These are phyloP conservation scores for Trametopsis cervina DNA, from an alignment of 768 basidiomycete genomes.

Conservation along the genomic window DNA sequence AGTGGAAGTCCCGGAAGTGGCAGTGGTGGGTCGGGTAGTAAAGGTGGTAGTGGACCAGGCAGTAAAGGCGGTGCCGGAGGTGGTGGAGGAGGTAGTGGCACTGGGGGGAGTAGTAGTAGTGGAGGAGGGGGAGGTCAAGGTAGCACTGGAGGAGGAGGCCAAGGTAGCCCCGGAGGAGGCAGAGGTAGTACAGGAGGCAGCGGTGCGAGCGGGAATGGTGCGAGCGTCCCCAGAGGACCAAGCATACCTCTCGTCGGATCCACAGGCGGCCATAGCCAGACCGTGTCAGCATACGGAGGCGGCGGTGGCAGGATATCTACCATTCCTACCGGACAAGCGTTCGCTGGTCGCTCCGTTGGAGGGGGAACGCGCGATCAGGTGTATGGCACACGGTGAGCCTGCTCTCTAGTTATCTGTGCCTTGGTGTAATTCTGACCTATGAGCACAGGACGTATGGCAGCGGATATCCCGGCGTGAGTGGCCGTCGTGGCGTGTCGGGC, in stretches of 20 bases:
- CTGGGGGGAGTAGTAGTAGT: slow-evolving; percentile 10
- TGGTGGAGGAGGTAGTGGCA: slow-evolving; percentile 7
- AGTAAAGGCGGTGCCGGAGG: neutral
- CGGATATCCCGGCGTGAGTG: slow-evolving; percentile 47
- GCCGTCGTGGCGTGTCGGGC: slow-evolving; percentile 39
- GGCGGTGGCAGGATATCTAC: slow-evolving; percentile 20
- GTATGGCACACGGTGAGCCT: slow-evolving; percentile 4
- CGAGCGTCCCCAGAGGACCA: too few relatives aligned
- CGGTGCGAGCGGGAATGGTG: slow-evolving; percentile 9
- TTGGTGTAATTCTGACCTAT: neutral
- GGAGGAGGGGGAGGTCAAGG: slow-evolving; percentile 10
- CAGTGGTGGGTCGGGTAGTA: neutral
- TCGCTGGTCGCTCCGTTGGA: slow-evolving; percentile 37
- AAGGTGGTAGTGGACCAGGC: slow-evolving; percentile 2
- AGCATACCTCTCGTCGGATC: slow-evolving; percentile 18
- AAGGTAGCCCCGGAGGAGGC: slow-evolving; percentile 9
- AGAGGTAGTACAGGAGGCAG: slow-evolving; percentile 5
- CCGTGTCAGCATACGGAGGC: slow-evolving; percentile 20
- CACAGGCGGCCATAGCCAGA: slow-evolving; percentile 14
- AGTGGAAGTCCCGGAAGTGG: neutral
- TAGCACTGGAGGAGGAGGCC: slow-evolving; percentile 12
- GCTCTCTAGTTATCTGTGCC: neutral
- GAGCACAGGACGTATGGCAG: slow-evolving; percentile 46
- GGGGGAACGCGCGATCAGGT: slow-evolving; percentile 37
- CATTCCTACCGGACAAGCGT: slow-evolving; percentile 23